Base-by-base conservation (phyloP, 352 stramenopile species). In the Phytophthora meadii region DNA sequence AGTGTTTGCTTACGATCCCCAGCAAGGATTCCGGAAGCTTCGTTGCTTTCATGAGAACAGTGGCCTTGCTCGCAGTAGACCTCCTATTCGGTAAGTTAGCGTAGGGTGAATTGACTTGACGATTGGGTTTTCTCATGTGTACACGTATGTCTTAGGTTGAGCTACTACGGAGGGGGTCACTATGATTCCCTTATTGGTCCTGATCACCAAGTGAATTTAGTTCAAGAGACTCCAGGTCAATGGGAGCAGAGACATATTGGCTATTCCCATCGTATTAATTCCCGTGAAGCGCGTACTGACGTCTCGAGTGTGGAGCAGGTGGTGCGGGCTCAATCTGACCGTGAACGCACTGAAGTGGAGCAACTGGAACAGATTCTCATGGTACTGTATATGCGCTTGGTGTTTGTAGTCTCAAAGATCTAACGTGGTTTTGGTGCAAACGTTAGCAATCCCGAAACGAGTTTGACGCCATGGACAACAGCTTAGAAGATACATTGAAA, bases 141-240 rank as follows among this genome's bases (percentile, higher is more conserved):
- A 49, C n/a, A 17, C 50, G 24, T 39, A 2, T 61, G 17, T 69
- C 41, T 36, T 25, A 94, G 91, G 7, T 63, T 98, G 51, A 97
- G 87, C 48, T 98, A 97, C 70, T 98, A 97, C 54, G 91, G 91
- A 44, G 92, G 92, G 32, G 90, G 90, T 3, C 92, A 98, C 65
- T 98, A 98, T 68, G 91, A 97, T 59, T 97, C 88, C 39, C 76
- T 98, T 48, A 74, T 97, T 2, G 82, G 82, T 0, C 30, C 62
- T 8, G 59, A 81, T 61, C 84, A 93, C 62, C 65, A 53, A 17
- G 55, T 44, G 15, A 93, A 93, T 54, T 56, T 89, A 22, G 74
- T 93, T n/a, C 61, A 54, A 8, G 81, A 95, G 54, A 48, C 46
- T 1, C 87, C 84, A 7, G 87, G 87, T 3, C 69, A 81, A 30